These are phyloP conservation scores for Jimgerdemannia lactiflua DNA, from an alignment of 192 early-diverging fungal species.

Conservation along the genomic window DNA sequence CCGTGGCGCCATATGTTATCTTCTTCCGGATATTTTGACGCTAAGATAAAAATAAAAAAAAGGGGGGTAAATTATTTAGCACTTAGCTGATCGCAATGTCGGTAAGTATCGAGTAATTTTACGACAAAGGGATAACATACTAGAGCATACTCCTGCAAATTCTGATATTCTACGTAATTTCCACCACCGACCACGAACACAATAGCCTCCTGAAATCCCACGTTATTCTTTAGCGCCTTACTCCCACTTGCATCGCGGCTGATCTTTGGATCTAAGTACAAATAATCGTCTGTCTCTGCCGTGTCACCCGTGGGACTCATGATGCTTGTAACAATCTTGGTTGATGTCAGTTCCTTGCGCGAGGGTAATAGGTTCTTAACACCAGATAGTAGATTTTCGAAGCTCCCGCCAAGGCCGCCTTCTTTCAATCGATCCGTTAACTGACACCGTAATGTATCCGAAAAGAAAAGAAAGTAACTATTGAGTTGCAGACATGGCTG, in stretches of 20 bases:
- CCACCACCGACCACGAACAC: constrained; percentile 99
- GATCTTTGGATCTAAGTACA: constrained; percentile 87
- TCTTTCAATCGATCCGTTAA: constrained; percentile 70
- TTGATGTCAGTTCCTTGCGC: constrained; percentile 85
- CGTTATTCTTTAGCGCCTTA: constrained; percentile 37
- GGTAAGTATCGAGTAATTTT: neutral
- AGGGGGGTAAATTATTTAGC: neutral
- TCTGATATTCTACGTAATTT: constrained; percentile 98
- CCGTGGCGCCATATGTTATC: constrained; percentile 94
- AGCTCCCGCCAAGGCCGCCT: constrained; percentile 65
- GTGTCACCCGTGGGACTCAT: constrained; percentile 64
- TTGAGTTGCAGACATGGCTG: constrained; percentile 3
- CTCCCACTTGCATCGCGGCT: constrained; percentile 39
- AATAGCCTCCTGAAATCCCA: constrained; percentile 84
- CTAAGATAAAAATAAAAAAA: constrained; percentile 7
- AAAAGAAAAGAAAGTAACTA: neutral
- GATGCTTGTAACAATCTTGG: constrained; percentile 78
- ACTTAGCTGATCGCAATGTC: neutral
- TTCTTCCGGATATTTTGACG: constrained; percentile 57
- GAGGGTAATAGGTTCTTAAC: constrained; percentile 95
- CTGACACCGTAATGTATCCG: constrained; percentile 11
- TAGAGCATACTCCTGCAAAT: constrained; percentile 86
- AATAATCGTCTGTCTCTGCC: constrained; percentile 76
- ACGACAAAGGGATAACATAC: constrained; percentile 30
- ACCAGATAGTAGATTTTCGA: constrained; percentile 76